These are phyloP conservation scores for Asparagopsis taxiformis DNA, from an alignment of 31 red algal genomes.

Conservation along the genomic window DNA sequence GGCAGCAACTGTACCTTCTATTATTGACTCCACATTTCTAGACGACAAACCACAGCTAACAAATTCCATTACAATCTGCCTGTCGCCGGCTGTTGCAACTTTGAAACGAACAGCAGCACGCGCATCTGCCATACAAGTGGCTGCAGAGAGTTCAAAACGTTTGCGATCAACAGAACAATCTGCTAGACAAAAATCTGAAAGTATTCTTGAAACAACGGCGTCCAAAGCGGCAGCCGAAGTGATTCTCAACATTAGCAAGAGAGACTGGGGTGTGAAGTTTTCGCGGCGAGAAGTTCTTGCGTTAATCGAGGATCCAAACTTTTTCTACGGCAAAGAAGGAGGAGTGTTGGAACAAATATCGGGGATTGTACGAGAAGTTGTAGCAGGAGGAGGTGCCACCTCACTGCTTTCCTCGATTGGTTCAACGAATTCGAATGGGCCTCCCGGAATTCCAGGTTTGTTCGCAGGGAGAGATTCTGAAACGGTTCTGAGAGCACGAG, in stretches of 20 bases:
- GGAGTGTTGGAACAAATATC: conserved; percentile 50
- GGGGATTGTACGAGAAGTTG: conserved; percentile 59
- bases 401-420: conserved; percentile 58
- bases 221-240: conserved; percentile 59
- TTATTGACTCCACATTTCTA: conserved; percentile 63
- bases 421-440: conserved; percentile 18
- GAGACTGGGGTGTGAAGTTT: conserved; percentile 77
- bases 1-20: conserved; percentile 19
- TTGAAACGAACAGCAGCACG: conserved; percentile 47
- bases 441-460: conserved; percentile 68
- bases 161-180: conserved; percentile 4
- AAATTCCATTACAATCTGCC: conserved; percentile 15
- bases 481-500: conserved; percentile 54
- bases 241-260: conserved; percentile 38
- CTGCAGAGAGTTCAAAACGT: conserved; percentile 10
- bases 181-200: background rate
- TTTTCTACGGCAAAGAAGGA: conserved; percentile 75
- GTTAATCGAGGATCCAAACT: conserved; percentile 75
- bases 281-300: conserved; percentile 54
- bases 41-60: conserved; percentile 68
- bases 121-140: conserved; percentile 24
- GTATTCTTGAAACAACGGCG: conserved; percentile 26
- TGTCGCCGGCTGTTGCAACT: conserved; percentile 42
- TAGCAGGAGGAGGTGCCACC: conserved; percentile 57
- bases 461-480: conserved; percentile 79